Evolutionary conservation across 31 red algal species (phyloP).

Genomic region (Odonthalia washingtoniensis): DNA sequence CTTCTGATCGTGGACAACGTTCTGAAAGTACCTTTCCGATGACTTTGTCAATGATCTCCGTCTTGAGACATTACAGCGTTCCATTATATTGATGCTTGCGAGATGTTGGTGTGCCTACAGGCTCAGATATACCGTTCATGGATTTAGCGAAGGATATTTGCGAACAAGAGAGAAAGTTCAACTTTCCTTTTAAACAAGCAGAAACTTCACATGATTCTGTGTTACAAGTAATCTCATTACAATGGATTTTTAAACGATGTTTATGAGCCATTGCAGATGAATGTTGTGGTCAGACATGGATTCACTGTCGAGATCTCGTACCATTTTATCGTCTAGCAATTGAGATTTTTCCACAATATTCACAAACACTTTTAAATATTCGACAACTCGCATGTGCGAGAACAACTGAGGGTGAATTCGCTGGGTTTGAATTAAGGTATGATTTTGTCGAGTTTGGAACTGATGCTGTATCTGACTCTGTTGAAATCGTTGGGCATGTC

Average conservation of each 20-base stretch:
- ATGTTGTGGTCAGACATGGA: neutral
- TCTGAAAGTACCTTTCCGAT: too few relatives aligned
- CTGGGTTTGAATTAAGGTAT: slow-evolving; percentile 5
- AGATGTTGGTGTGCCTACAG: neutral
- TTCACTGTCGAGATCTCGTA: slow-evolving; percentile 61
- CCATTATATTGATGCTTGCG: neutral
- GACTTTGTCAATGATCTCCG: slow-evolving; percentile 1
- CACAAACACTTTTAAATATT: slow-evolving; percentile 10
- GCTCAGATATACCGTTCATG: neutral
- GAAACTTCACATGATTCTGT: neutral
- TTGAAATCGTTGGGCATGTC: slow-evolving; percentile 62
- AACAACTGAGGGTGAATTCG: slow-evolving; percentile 10
- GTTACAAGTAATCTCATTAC: slow-evolving; percentile 35
- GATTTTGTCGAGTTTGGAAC: slow-evolving; percentile 35
- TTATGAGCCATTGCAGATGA: slow-evolving; percentile 56
- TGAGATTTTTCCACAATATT: slow-evolving; percentile 45
- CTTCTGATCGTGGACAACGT: too few relatives aligned
- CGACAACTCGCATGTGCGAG: slow-evolving; percentile 60
- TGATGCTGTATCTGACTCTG: slow-evolving; percentile 29
- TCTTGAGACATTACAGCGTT: slow-evolving; percentile 42
- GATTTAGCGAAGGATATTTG: slow-evolving; percentile 49
- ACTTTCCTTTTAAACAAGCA: neutral
- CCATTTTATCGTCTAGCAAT: slow-evolving; percentile 46
- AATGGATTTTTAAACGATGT: slow-evolving; percentile 74
- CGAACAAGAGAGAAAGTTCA: slow-evolving; percentile 37